phyloP scores from a whole-genome alignment of 2,329 filamentous ascomycete genomes.

The Claviceps arundinis region DNA sequence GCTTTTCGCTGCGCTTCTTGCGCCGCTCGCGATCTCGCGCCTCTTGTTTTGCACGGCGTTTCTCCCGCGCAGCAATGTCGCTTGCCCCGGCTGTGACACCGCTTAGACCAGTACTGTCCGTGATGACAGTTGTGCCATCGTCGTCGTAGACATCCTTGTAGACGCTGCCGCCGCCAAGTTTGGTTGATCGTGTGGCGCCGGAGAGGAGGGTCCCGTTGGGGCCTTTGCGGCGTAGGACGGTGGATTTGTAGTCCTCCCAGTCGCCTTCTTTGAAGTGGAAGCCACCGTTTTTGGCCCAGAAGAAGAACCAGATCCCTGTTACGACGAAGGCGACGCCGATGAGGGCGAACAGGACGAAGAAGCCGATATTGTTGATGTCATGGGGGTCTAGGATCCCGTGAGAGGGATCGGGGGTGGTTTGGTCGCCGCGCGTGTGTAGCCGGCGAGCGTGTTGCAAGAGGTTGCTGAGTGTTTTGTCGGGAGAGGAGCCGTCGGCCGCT shows the following conservation, averaged over 20 bases:
- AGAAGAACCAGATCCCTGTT: constrained; percentile 89
- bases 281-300: constrained; percentile 92
- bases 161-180: constrained; percentile 77
- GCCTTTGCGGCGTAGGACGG: constrained; percentile 75
- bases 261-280: constrained; percentile 76
- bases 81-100: constrained; percentile 46
- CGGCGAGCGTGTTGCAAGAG: constrained; percentile 20
- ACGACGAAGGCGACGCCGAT: constrained; percentile 66
- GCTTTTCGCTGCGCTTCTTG: constrained; percentile 10
- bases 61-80: constrained; percentile 41
- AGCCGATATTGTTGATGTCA: constrained; percentile 51
- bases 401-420: constrained; percentile 24
- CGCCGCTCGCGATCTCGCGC: constrained; percentile 28
- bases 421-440: constrained; percentile 21
- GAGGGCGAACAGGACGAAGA: constrained; percentile 77
- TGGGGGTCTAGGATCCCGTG: constrained; percentile 39
- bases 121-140: constrained; percentile 31
- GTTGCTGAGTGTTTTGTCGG: no score
- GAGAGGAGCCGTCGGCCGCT: not conserved
- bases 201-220: constrained; percentile 78
- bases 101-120: constrained; percentile 32
- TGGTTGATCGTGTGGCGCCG: constrained; percentile 69
- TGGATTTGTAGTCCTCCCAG: constrained; percentile 98
- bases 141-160: constrained; percentile 55
- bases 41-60: constrained; percentile 39